These are phyloP conservation scores for Dryas alaskensis DNA, from an alignment of 306 rosid genomes.

Conservation along the genomic window DNA sequence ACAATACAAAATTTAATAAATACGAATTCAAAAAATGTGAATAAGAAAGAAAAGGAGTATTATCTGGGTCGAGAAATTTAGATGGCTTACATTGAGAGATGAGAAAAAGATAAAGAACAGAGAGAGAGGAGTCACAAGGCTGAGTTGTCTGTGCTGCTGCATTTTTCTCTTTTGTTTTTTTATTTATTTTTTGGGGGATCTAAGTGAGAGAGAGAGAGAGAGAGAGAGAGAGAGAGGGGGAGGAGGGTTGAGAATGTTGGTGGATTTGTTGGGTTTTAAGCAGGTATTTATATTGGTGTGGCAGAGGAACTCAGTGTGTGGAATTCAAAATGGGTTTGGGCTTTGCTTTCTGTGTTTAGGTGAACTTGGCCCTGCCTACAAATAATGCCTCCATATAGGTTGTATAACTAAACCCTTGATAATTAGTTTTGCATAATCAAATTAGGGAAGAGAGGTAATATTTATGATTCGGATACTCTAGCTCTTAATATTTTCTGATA, in stretches of 20 bases:
- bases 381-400: not conserved
- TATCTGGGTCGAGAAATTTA: conserved; percentile 4
- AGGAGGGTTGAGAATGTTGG: conserved; percentile 48
- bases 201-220: conserved; percentile 2
- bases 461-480: too few species aligned
- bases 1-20: not conserved
- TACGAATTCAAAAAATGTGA: not conserved
- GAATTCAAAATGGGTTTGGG: conserved; percentile 15
- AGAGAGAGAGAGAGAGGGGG: not conserved
- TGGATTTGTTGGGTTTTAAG: conserved; percentile 44
- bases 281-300: conserved; percentile 51
- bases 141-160: conserved; percentile 37
- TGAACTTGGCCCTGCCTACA: not conserved
- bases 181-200: not conserved
- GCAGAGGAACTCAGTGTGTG: not conserved
- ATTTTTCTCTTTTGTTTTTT: not conserved
- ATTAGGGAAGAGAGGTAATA: not conserved
- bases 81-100: conserved; percentile 61
- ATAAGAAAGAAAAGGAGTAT: not conserved
- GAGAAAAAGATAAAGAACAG: conserved; percentile 56
- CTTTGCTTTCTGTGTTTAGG: conserved; percentile 4
- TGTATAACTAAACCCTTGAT: not conserved
- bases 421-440: not conserved
- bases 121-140: conserved; percentile 35
- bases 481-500: too few species aligned